Evolutionary conservation across 768 basidiomycete species (phyloP).

Genomic region (Suillus discolor): DNA sequence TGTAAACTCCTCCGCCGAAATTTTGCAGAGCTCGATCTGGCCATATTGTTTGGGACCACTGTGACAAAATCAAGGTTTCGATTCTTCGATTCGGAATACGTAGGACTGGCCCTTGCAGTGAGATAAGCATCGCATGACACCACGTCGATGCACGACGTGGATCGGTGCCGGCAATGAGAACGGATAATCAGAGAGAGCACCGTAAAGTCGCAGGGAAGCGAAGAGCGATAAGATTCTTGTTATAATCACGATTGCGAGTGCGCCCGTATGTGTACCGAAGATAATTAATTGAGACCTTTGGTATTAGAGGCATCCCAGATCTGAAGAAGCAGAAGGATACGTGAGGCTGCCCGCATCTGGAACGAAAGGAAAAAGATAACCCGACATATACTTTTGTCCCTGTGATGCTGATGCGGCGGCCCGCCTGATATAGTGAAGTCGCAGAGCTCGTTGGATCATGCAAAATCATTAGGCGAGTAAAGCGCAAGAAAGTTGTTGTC

Average conservation of each 20-base stretch:
- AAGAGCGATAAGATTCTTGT: not conserved
- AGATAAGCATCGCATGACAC: not conserved
- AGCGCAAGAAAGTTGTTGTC: not conserved
- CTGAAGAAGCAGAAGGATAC: constrained; percentile 1
- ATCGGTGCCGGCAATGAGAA: not conserved
- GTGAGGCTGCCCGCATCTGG: not conserved
- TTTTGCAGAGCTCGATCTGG: not conserved
- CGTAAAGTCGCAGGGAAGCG: not conserved
- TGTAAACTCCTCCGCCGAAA: not conserved
- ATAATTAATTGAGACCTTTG: not conserved
- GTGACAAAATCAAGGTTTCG: not conserved
- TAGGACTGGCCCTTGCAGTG: not conserved
- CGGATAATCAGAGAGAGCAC: not conserved
- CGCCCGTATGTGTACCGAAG: not conserved
- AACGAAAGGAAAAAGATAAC: not conserved
- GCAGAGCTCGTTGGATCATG: not conserved
- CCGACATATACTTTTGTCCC: not conserved
- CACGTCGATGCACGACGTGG: not conserved
- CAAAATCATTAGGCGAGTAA: not conserved
- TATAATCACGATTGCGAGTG: not conserved
- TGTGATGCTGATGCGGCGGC: not conserved
- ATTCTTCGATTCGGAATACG: not conserved
- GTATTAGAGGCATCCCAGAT: not conserved
- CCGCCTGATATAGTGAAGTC: not conserved
- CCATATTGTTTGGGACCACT: not conserved